phyloP scores from a whole-genome alignment of 1,139 yeast species.

The Magnusiomyces paraingens region DNA sequence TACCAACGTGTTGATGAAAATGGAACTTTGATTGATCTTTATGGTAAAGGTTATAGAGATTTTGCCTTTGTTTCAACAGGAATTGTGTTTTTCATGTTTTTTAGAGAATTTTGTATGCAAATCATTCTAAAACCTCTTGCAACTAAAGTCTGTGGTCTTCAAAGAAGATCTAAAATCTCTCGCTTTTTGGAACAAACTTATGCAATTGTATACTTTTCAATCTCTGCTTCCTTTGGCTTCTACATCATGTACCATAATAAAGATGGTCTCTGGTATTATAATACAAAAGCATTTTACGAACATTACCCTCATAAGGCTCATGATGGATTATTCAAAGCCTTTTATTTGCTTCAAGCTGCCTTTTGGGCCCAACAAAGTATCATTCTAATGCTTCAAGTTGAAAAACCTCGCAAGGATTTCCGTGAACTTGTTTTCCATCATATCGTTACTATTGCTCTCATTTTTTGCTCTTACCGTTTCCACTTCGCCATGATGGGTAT shows the following conservation, averaged over 20 bases:
- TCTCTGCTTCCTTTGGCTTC: slow-evolving; percentile 80
- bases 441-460: slow-evolving; percentile 80
- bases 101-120: slow-evolving; percentile 89
- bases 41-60: slow-evolving; percentile 86
- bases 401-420: slow-evolving; percentile 92
- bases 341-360: slow-evolving; percentile 88
- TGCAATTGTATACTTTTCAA: slow-evolving; percentile 71
- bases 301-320: slow-evolving; percentile 80
- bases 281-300: slow-evolving; percentile 72
- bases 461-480: slow-evolving; percentile 86
- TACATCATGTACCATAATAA: slow-evolving; percentile 81
- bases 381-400: slow-evolving; percentile 73
- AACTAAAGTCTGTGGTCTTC: slow-evolving; percentile 41
- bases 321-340: slow-evolving; percentile 63
- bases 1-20: slow-evolving; percentile 38
- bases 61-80: slow-evolving; percentile 71
- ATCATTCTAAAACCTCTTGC: slow-evolving; percentile 71
- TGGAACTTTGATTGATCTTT: slow-evolving; percentile 33
- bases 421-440: slow-evolving; percentile 90
- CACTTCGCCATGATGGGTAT: slow-evolving; percentile 96
- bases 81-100: slow-evolving; percentile 81
- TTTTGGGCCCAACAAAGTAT: slow-evolving; percentile 97
- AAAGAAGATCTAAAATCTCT: slow-evolving; percentile 51
- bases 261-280: slow-evolving; percentile 64
- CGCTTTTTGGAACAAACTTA: slow-evolving; percentile 94